Percentiles rank a stretch among this genome's conserved stretches.
Evolutionary conservation across 139 green algal species (phyloP).

Genomic region (Medakamo hakoo): DNA sequence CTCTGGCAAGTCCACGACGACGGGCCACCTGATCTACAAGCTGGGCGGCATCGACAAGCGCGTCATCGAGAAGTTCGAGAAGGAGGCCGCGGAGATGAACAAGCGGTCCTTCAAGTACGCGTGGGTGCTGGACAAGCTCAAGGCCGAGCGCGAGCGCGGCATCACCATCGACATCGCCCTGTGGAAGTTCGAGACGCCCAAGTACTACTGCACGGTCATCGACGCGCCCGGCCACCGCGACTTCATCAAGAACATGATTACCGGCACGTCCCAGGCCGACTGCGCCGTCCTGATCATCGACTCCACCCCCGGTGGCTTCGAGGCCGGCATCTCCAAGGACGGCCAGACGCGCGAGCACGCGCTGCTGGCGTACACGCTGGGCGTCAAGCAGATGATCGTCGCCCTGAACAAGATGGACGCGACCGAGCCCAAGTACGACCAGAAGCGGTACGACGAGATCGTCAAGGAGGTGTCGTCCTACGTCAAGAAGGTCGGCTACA

Average conservation of each 20-base stretch:
- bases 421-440: conserved; percentile 76
- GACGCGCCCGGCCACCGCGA: conserved; percentile 88
- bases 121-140: conserved; percentile 88
- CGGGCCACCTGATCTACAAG: conserved; percentile 93
- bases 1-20: conserved; percentile 94
- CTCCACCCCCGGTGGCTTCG: conserved; percentile 83
- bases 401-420: conserved; percentile 97
- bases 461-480: conserved; percentile 83
- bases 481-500: conserved; percentile 52
- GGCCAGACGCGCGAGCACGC: conserved; percentile 99
- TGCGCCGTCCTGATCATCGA: conserved; percentile 86
- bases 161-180: conserved; percentile 73
- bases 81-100: conserved; percentile 54
- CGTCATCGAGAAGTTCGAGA: conserved; percentile 82
- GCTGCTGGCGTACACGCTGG: conserved; percentile 90
- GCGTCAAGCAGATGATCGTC: conserved; percentile 95
- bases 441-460: conserved; percentile 95
- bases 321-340: conserved; percentile 96
- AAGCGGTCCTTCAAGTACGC: conserved; percentile 56
- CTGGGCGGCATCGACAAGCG: conserved; percentile 96
- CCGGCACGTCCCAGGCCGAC: conserved; percentile 85
- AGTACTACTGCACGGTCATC: conserved; percentile 98
- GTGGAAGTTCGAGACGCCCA: conserved; percentile 97
- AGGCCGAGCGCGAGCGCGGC: conserved; percentile 87
- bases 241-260: conserved; percentile 99